Percentiles rank a stretch among this genome's conserved stretches.
Evolutionary conservation across 495 filamentous ascomycete species (phyloP).

Genomic region (Aspergillus bridgeri): DNA sequence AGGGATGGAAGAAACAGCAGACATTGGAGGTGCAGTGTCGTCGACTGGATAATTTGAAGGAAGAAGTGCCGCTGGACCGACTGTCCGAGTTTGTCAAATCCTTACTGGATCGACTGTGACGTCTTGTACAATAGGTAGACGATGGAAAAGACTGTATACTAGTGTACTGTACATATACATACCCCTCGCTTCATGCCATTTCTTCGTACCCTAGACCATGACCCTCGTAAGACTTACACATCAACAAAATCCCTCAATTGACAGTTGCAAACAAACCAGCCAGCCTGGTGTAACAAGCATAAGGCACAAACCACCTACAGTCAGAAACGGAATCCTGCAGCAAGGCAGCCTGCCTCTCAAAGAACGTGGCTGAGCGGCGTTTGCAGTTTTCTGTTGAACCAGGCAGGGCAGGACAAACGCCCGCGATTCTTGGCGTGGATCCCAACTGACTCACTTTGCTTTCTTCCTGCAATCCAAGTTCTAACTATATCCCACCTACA

Average conservation of each 20-base stretch:
- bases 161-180: neutral
- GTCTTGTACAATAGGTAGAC: conserved; percentile 4
- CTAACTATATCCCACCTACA: neutral
- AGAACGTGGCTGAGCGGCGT: neutral
- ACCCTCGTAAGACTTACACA: no score
- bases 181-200: no score
- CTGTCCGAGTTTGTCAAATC: conserved; percentile 36
- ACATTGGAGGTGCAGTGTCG: conserved; percentile 78
- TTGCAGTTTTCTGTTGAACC: neutral
- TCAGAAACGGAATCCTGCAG: neutral
- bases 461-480: neutral
- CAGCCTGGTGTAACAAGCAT: neutral
- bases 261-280: neutral
- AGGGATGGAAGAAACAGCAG: conserved; percentile 61
- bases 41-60: conserved; percentile 42
- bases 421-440: neutral
- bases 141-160: conserved; percentile 9
- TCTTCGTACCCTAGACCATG: no score
- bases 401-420: neutral
- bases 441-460: neutral
- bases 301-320: neutral
- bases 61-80: conserved; percentile 43
- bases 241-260: neutral
- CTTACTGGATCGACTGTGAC: conserved; percentile 42
- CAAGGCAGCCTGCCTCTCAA: neutral